Evolutionary conservation across 768 basidiomycete genomes (phyloP), one percentile per base, ranked within the genome.

Genomic region (Amanita thiersii): DNA sequence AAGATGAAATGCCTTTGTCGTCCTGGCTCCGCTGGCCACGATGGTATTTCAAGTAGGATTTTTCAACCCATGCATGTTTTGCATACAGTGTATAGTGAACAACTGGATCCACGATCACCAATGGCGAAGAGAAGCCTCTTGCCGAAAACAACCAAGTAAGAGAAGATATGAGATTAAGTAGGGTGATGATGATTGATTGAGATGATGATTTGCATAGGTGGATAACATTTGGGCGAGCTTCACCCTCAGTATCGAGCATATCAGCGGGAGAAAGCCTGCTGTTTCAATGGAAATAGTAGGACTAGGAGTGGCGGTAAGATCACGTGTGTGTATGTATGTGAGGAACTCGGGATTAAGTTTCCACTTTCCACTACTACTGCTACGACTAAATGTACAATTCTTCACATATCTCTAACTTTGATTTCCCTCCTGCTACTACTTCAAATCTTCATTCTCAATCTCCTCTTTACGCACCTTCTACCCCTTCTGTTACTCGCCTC

Each of bases 361-460:
- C 23, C 31, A 4, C 7, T 28, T 28, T 7, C n/a, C 7, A n/a
- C 26, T 28, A n/a, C 26, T n/a, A 23, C 24, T 35, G 40, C 19
- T 20, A 7, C 26, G 26, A n/a, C n/a, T n/a, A n/a, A n/a, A n/a
- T n/a, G n/a, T n/a, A n/a, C n/a, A n/a, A 28, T n/a, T 37, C 35
- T 37, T 20, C 18, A 9, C 34, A 43, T n/a, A 25, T 18, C n/a
- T 43, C 42, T 1, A 28, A 43, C 34, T 43, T 43, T 37, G n/a
- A 17, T 43, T 12, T 43, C 7, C 24, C 42, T 18, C 5, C 34
- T 15, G 24, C 35, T 6, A 26, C 34, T 5, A 48, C 43, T 10
- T 55, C 51, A 11, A 51, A 49, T 25, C 38, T 79, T 10, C 62
- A 79, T 29, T 72, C 70, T 7, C 69, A 74, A 48, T 68, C 73